A percentile compares a stretch with the other conserved stretches of the same genome.
Evolutionary conservation across 495 filamentous ascomycete species (phyloP).

Genomic region (Collariella sp.): DNA sequence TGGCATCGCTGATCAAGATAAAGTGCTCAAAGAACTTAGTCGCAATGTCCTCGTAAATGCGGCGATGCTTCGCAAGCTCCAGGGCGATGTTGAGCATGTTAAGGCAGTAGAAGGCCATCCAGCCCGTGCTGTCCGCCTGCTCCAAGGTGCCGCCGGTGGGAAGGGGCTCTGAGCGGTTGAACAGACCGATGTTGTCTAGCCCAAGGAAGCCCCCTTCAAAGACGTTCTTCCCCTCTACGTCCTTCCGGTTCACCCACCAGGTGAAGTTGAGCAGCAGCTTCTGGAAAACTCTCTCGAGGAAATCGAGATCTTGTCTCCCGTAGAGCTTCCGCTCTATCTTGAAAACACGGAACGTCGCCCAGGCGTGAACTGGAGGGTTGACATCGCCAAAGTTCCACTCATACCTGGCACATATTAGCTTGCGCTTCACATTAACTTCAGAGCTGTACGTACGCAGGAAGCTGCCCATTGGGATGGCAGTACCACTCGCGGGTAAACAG

Average conservation of each 20-base stretch:
- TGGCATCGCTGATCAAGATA: constrained; percentile 93
- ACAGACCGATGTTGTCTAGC: constrained; percentile 91
- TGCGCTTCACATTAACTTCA: neutral
- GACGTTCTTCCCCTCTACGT: constrained; percentile 86
- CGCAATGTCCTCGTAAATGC: constrained; percentile 97
- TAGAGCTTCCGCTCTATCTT: constrained; percentile 98
- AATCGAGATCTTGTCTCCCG: constrained; percentile 87
- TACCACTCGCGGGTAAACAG: constrained; percentile 96
- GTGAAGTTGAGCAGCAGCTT: constrained; percentile 95
- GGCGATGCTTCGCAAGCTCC: constrained; percentile 86
- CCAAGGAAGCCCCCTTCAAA: constrained; percentile 97
- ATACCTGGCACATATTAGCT: constrained; percentile 40
- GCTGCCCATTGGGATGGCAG: constrained; percentile 95
- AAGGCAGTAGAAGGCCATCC: constrained; percentile 96
- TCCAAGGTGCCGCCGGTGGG: constrained; percentile 89
- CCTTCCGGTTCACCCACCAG: constrained; percentile 98
- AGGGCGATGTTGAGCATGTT: constrained; percentile 95
- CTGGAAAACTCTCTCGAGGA: constrained; percentile 92
- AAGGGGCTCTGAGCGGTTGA: constrained; percentile 95
- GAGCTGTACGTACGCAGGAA: constrained; percentile 42
- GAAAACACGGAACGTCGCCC: constrained; percentile 89
- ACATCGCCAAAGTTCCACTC: constrained; percentile 99
- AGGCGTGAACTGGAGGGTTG: constrained; percentile 93
- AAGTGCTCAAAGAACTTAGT: constrained; percentile 99
- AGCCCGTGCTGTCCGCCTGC: constrained; percentile 94